Conservation (phyloP, 148 eudicot genomes). For the Arctostaphylos glauca region DNA sequence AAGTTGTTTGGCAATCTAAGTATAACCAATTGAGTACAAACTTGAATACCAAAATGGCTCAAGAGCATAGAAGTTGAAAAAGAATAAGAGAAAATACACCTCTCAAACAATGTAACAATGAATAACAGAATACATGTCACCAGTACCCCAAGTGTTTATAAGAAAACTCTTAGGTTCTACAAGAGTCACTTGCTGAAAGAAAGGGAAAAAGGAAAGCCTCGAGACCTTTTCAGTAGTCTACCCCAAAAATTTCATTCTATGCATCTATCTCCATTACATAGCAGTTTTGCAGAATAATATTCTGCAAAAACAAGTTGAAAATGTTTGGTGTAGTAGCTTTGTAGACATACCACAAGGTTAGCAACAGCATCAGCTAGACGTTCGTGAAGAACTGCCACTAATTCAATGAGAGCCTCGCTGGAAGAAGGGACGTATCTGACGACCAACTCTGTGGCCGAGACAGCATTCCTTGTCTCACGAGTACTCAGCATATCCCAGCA, state of each 20-base stretch:
- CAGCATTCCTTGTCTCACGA: slow-evolving; percentile 73
- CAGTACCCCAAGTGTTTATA: neutral
- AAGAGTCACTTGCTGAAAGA: neutral
- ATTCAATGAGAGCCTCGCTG: slow-evolving; percentile 63
- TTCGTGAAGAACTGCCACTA: slow-evolving; percentile 61
- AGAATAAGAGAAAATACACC: neutral
- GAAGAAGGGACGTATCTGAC: slow-evolving; percentile 64
- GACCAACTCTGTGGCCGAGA: slow-evolving; percentile 66
- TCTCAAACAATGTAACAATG: neutral
- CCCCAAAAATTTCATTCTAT: neutral
- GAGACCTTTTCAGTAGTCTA: neutral
- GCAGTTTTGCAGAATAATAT: neutral
- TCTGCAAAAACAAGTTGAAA: neutral
- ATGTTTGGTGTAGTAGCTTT: neutral
- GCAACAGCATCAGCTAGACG: slow-evolving; percentile 74
- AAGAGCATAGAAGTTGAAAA: neutral
- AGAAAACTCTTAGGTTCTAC: neutral
- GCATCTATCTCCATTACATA: neutral
- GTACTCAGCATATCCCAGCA: slow-evolving; percentile 94
- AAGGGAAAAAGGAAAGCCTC: neutral
- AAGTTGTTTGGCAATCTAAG: neutral
- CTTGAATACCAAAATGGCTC: neutral
- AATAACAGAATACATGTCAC: neutral
- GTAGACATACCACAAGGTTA: slow-evolving; percentile 57
- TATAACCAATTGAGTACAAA: neutral